Evolutionary conservation across 371 early-diverging fungal genomes (phyloP), one percentile per base, ranked within the genome.

Genomic region (Syncephalis plumigaleata): DNA sequence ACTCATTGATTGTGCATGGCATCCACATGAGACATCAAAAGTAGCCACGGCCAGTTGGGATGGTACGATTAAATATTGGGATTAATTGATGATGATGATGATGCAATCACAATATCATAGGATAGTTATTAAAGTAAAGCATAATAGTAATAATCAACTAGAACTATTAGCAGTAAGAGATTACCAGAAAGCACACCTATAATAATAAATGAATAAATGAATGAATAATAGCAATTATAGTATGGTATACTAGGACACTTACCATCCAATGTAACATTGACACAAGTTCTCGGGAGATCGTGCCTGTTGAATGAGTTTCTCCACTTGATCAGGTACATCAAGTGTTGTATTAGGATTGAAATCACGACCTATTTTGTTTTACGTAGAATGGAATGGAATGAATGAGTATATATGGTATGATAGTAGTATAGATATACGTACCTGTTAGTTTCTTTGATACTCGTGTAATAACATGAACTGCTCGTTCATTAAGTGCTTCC

Each of bases 251-350:
- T 21, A 7, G 4, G n/a, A 40, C 2, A 74, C 72, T 57, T 84
- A 88, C 99, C 99, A 98, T 46, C 99, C 98, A 55, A 87, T 75
- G 58, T 88, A 98, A 59, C 92, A 85, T 55, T 89, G 90, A 55
- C 91, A 89, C 27, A 99, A 67, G 52, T 98, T 97, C 51, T 93
- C 94, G 3, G 86, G 56, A 2, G 87, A 82, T 0, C 84, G 91
- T 15, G 98, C 98, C 64, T 95, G 90, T 46, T 83, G 68, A 25
- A 98, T 94, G 23, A 99, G 67, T 49, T 80, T 75, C 31, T 94
- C 88, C 1, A 95, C 92, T 65, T 96, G 97, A 9, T 75, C 71
- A 0, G 76, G 73, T 2, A 87, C 87, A 53, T 85, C 84, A 46
- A 96, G 60, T 3, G 81, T 75, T n/a, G 67, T 70, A 36, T 79